Evolutionary conservation across 441 rosid species (phyloP).

Genomic region (Iberis amara): DNA sequence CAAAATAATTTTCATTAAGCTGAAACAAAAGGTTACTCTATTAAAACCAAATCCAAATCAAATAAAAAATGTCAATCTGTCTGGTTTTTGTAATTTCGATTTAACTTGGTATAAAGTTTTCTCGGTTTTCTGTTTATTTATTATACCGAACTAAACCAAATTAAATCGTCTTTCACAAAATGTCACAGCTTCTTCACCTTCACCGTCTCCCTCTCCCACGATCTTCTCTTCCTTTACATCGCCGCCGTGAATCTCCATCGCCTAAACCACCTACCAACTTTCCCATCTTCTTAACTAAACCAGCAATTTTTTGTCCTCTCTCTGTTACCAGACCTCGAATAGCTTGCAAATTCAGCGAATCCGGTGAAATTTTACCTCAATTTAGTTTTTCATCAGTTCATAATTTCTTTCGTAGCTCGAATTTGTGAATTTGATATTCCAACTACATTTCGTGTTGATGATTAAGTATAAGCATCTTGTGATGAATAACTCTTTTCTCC

Average conservation of each 20-base stretch:
- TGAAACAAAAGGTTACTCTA: no score
- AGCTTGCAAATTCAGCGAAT: slow-evolving; percentile 25
- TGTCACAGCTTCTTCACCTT: slow-evolving; percentile 32
- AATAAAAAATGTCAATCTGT: no score
- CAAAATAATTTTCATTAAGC: no score
- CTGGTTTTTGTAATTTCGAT: no score
- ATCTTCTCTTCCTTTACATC: slow-evolving; percentile 23
- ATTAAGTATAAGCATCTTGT: no score
- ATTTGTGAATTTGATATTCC: not conserved
- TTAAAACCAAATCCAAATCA: no score
- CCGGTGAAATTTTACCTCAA: slow-evolving; percentile 23
- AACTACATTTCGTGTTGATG: not conserved
- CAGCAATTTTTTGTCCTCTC: slow-evolving; percentile 12
- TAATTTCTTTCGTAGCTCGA: not conserved
- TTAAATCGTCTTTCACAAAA: not conserved
- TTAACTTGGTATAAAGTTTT: no score
- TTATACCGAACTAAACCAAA: no score
- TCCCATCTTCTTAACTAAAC: not conserved
- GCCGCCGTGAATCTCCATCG: slow-evolving; percentile 3
- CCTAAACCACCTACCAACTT: not conserved
- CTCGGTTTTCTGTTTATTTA: no score
- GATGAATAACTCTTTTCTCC: not conserved
- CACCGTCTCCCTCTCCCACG: slow-evolving; percentile 28
- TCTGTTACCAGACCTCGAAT: slow-evolving; percentile 14
- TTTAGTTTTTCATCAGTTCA: not conserved